phyloP scores from a whole-genome alignment of 2,329 filamentous ascomycete genomes.

The Coniella vitis region DNA sequence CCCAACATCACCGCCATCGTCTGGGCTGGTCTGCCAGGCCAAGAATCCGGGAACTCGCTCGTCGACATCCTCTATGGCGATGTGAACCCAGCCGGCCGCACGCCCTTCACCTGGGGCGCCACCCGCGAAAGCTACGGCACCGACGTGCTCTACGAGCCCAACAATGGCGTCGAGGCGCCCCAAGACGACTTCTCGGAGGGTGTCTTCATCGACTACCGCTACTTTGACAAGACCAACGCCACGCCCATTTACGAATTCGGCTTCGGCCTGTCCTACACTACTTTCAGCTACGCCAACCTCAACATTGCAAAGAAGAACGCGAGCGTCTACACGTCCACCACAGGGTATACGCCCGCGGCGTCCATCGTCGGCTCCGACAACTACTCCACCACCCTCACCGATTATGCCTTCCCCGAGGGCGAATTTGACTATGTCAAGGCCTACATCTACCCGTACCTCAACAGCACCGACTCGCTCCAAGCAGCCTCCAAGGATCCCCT shows the following conservation, averaged over 20 bases:
- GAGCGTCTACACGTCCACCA: constrained; percentile 49
- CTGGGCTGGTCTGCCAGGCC: constrained; percentile 75
- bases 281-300: constrained; percentile 67
- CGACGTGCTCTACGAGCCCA: constrained; percentile 60
- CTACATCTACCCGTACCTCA: constrained; percentile 68
- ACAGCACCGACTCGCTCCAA: constrained; percentile 48
- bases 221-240: constrained; percentile 61
- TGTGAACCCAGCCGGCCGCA: constrained; percentile 68
- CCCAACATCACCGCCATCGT: constrained; percentile 78
- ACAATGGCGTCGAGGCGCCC: constrained; percentile 58
- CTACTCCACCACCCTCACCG: constrained; percentile 52
- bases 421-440: constrained; percentile 42
- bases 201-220: constrained; percentile 73
- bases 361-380: constrained; percentile 60
- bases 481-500: constrained; percentile 50
- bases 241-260: constrained; percentile 77
- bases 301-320: constrained; percentile 44
- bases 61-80: constrained; percentile 78
- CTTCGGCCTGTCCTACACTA: constrained; percentile 74
- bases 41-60: constrained; percentile 75
- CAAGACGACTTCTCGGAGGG: constrained; percentile 72
- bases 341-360: constrained; percentile 55
- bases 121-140: constrained; percentile 61
- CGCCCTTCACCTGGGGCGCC: constrained; percentile 73
- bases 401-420: constrained; percentile 61